phyloP scores from a whole-genome alignment of 192 early-diverging fungal species.

The Rhizoclosmatium sp. region DNA sequence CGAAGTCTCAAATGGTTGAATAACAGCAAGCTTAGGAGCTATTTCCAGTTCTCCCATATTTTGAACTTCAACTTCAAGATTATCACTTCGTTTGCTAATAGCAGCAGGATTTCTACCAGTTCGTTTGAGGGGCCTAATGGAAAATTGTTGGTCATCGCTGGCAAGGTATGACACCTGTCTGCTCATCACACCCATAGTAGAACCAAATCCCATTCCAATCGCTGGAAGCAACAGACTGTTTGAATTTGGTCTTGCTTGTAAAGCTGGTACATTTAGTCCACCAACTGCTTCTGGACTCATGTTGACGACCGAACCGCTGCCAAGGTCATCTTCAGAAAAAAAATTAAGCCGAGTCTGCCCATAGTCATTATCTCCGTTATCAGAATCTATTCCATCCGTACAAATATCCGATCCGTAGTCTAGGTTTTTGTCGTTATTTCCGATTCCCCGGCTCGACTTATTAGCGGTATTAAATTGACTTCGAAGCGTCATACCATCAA shows the following conservation, averaged over 20 bases:
- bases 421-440: background rate
- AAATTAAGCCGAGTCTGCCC: background rate
- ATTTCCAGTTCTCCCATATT: constrained; percentile 40
- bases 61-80: constrained; percentile 23
- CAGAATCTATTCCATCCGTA: constrained; percentile 41
- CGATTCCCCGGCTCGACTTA: background rate
- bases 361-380: background rate
- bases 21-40: constrained; percentile 29
- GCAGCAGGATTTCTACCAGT: constrained; percentile 9
- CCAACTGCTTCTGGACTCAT: background rate
- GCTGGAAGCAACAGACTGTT: background rate
- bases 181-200: background rate
- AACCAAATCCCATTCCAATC: background rate
- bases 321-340: constrained; percentile 17
- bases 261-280: background rate
- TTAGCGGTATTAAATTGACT: background rate
- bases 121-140: background rate
- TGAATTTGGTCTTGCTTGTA: background rate
- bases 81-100: constrained; percentile 23
- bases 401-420: constrained; percentile 34
- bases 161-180: background rate
- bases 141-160: constrained; percentile 1
- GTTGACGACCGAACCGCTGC: background rate
- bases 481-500: constrained; percentile 27
- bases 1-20: constrained; percentile 34